A percentile compares a stretch with the other conserved stretches of the same genome.
Conservation (phyloP, 2,329 filamentous ascomycete genomes). For the Neonectria sp. region DNA sequence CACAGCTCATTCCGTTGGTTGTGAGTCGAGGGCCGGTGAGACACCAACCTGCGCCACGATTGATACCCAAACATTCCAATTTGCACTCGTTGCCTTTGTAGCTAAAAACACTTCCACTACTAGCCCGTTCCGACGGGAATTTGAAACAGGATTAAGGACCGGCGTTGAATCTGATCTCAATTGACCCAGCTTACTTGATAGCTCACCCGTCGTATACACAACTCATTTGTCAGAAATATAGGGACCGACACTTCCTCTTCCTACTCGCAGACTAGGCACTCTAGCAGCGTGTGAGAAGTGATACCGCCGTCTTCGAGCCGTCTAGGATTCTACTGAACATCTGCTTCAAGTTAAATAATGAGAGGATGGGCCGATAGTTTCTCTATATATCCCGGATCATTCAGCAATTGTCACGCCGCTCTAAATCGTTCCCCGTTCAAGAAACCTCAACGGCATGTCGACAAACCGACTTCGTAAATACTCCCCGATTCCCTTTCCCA, state of each 20-base stretch:
- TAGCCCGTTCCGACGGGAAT: neutral
- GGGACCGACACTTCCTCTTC: no score
- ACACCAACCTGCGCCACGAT: neutral
- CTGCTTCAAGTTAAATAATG: neutral
- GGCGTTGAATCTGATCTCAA: neutral
- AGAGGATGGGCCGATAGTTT: neutral
- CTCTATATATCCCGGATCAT: no score
- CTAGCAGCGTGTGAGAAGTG: no score
- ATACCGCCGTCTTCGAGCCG: no score
- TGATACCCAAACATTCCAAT: neutral
- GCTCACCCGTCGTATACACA: no score
- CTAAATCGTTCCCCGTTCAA: slow-evolving; percentile 56
- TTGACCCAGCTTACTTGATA: neutral
- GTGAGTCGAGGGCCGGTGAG: neutral
- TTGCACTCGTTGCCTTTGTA: neutral
- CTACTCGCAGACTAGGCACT: no score
- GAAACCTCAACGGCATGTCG: slow-evolving; percentile 59
- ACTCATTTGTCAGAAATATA: no score
- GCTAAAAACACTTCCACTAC: neutral
- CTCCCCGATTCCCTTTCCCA: slow-evolving; percentile 63
- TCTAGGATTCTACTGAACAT: neutral
- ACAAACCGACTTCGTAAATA: slow-evolving; percentile 62
- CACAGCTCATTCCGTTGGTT: neutral
- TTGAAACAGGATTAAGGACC: neutral
- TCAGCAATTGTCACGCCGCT: neutral